Percentiles rank a stretch among this genome's conserved stretches.
These are phyloP conservation scores for Erysimum pusillum DNA, from an alignment of 441 rosid species.

Conservation along the genomic window DNA sequence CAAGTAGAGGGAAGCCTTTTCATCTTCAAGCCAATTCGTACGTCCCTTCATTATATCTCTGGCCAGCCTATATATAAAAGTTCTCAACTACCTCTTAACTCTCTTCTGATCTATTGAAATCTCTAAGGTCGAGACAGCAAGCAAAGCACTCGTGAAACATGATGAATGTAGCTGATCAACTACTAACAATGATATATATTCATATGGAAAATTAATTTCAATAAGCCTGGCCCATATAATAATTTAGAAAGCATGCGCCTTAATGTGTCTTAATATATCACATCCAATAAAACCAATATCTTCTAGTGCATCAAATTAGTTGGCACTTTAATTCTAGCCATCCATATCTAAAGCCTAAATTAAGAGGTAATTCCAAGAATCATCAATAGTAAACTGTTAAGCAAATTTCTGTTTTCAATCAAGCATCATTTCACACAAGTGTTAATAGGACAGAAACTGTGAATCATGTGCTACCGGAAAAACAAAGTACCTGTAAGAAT, in stretches of 20 bases:
- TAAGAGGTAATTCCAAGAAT: constrained; percentile 1
- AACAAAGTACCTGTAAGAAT: constrained; percentile 31
- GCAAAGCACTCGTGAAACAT: constrained; percentile 21
- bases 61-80: constrained; percentile 15
- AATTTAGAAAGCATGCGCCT: constrained; percentile 31
- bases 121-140: constrained; percentile 10
- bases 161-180: constrained; percentile 16
- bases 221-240: constrained; percentile 18
- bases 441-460: neutral
- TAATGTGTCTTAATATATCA: constrained; percentile 15
- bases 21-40: constrained; percentile 5
- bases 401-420: neutral
- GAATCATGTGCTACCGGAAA: constrained; percentile 9
- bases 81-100: constrained; percentile 34
- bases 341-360: constrained; percentile 18
- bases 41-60: constrained; percentile 23
- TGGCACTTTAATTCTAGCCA: constrained; percentile 34
- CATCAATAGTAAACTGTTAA: constrained; percentile 7
- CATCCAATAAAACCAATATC: constrained; percentile 12
- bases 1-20: constrained; percentile 1
- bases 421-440: neutral
- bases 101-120: constrained; percentile 18
- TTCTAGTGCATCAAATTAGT: constrained; percentile 30
- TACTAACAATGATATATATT: constrained; percentile 8
- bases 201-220: constrained; percentile 9